A percentile compares a stretch with the other conserved stretches of the same genome.
phyloP scores from a whole-genome alignment of 2,329 filamentous ascomycete species.

The Coniochaeta hoffmannii region DNA sequence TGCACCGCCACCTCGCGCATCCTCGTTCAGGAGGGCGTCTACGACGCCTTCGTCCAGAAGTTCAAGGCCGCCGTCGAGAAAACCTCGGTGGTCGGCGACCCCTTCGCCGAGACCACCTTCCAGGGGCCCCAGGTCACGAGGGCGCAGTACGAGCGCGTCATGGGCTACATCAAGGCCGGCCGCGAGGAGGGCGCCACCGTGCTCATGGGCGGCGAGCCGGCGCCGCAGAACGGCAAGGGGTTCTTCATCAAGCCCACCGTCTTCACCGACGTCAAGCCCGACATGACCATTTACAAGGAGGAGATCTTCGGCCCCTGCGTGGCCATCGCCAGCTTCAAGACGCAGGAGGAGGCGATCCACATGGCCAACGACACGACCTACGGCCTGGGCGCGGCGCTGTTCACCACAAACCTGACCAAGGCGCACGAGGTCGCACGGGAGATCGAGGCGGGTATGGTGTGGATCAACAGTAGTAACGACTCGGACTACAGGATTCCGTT shows the following conservation, averaged over 20 bases:
- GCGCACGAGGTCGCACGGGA: conserved; percentile 39
- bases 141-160: conserved; percentile 58
- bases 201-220: conserved; percentile 48
- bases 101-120: conserved; percentile 58
- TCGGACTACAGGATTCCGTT: conserved; percentile 46
- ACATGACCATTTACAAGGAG: conserved; percentile 26
- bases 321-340: conserved; percentile 23
- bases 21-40: conserved; percentile 48
- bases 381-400: conserved; percentile 50
- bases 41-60: conserved; percentile 53
- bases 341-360: conserved; percentile 27
- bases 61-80: conserved; percentile 53
- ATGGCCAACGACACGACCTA: conserved; percentile 41
- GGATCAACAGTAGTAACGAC: conserved; percentile 37
- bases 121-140: conserved; percentile 65
- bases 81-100: conserved; percentile 57
- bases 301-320: conserved; percentile 30
- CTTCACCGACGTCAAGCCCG: conserved; percentile 25
- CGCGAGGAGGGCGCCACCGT: conserved; percentile 59
- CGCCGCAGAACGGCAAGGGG: conserved; percentile 43
- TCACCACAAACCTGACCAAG: conserved; percentile 45
- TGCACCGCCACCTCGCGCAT: conserved; percentile 55
- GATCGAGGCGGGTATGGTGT: conserved; percentile 48
- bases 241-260: conserved; percentile 28
- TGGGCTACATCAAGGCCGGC: conserved; percentile 60